phyloP scores from a whole-genome alignment of 139 green algal genomes.

The Edaphochlamys debaryana region DNA sequence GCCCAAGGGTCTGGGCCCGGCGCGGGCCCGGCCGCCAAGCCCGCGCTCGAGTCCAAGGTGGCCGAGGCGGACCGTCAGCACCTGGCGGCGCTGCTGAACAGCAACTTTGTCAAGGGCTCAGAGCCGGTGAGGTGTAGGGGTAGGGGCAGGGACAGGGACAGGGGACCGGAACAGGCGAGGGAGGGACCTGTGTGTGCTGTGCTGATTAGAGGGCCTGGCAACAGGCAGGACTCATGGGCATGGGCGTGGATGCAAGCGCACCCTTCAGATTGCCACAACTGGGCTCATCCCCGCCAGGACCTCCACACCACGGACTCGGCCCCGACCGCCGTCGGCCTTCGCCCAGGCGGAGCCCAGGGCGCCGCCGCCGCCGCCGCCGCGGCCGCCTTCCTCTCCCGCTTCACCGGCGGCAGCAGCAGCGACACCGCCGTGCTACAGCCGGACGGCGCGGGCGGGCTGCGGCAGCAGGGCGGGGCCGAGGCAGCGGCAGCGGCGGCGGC shows the following conservation, averaged over 20 bases:
- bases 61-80: constrained; percentile 65
- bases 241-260: too few species aligned
- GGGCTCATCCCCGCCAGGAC: too few species aligned
- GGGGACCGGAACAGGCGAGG: too few species aligned
- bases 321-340: not conserved
- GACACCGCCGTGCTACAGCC: constrained; percentile 55
- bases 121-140: too few species aligned
- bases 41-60: constrained; percentile 19
- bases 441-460: constrained; percentile 35
- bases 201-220: too few species aligned
- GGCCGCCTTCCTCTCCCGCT: constrained; percentile 49
- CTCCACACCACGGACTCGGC: not conserved
- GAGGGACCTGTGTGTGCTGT: too few species aligned
- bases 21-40: not conserved
- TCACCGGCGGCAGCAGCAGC: constrained; percentile 44
- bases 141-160: too few species aligned
- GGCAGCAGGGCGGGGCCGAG: constrained; percentile 8
- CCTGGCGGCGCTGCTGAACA: constrained; percentile 62
- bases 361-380: constrained; percentile 37
- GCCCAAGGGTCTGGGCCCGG: not conserved
- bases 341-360: not conserved
- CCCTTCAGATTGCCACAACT: too few species aligned
- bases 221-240: too few species aligned
- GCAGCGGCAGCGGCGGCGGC: not conserved
- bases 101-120: constrained; percentile 82